Conservation (phyloP, 805 yeast genomes). For the Saccharomycopsis sp. region DNA sequence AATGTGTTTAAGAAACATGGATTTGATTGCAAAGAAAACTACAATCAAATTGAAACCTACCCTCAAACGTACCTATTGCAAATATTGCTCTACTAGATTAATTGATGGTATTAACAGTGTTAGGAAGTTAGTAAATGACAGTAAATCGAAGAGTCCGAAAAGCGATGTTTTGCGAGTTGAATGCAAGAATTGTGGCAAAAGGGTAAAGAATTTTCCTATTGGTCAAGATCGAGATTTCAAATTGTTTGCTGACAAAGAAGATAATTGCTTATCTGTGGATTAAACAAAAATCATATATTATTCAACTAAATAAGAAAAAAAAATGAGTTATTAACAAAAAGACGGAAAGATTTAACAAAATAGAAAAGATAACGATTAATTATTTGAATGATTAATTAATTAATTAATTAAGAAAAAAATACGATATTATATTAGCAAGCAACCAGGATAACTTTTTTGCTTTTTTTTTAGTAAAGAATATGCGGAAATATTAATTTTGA, state of each 20-base stretch:
- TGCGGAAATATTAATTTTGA: not conserved
- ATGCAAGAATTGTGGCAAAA: slow-evolving; percentile 6
- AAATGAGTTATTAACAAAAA: not conserved
- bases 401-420: too few relatives aligned
- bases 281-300: not conserved
- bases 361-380: too few relatives aligned
- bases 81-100: slow-evolving; percentile 12
- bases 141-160: not conserved
- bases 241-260: slow-evolving; percentile 1
- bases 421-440: too few relatives aligned
- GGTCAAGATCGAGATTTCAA: slow-evolving; percentile 5
- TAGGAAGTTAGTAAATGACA: slow-evolving; percentile 1
- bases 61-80: slow-evolving; percentile 16
- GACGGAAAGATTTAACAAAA: not conserved
- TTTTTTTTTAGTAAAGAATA: not conserved
- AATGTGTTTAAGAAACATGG: slow-evolving; percentile 16
- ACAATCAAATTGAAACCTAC: slow-evolving; percentile 12
- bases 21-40: slow-evolving; percentile 14
- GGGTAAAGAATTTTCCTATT: slow-evolving; percentile 11
- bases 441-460: too few relatives aligned
- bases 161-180: slow-evolving; percentile 1
- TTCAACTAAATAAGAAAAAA: not conserved
- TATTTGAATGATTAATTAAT: too few relatives aligned
- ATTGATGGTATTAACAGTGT: slow-evolving; percentile 12
- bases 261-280: not conserved